Evolutionary conservation across 2,329 filamentous ascomycete species (phyloP).

Genomic region (Akanthomyces dipterigenus): DNA sequence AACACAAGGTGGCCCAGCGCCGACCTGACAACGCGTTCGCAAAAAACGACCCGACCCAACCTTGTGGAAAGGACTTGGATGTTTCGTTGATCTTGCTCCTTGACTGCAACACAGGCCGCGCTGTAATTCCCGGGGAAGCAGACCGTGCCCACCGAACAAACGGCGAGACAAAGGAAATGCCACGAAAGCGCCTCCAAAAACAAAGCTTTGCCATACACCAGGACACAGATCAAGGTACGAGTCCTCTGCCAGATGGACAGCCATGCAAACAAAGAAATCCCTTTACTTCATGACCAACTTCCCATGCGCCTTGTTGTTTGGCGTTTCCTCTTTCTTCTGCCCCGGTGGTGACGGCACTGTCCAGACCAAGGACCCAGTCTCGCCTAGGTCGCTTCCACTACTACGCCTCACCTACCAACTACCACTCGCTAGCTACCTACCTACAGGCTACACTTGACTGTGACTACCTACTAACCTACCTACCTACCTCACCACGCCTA

Average conservation of each 20-base stretch:
- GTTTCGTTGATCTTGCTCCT: background rate
- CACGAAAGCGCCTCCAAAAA: slow-evolving; percentile 25
- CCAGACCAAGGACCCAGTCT: background rate
- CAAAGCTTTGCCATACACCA: slow-evolving; percentile 30
- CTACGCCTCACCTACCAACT: background rate
- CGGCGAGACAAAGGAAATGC: slow-evolving; percentile 18
- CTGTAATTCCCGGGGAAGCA: background rate
- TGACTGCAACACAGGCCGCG: background rate
- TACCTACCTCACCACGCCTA: background rate
- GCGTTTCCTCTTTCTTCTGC: background rate
- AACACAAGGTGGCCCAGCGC: background rate
- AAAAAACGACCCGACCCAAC: background rate
- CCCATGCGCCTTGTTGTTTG: background rate
- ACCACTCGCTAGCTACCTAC: background rate
- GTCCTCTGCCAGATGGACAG: background rate
- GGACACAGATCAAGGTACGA: slow-evolving; percentile 20
- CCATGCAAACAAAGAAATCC: background rate
- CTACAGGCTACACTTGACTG: background rate
- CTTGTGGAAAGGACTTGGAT: background rate
- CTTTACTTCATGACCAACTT: background rate
- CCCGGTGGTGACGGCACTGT: slow-evolving; percentile 2
- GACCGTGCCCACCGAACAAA: background rate
- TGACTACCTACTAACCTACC: background rate
- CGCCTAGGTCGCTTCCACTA: background rate
- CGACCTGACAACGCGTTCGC: slow-evolving; percentile 1